phyloP scores from a whole-genome alignment of 371 early-diverging fungal genomes.

The Polyrhizophydium stewartii region DNA sequence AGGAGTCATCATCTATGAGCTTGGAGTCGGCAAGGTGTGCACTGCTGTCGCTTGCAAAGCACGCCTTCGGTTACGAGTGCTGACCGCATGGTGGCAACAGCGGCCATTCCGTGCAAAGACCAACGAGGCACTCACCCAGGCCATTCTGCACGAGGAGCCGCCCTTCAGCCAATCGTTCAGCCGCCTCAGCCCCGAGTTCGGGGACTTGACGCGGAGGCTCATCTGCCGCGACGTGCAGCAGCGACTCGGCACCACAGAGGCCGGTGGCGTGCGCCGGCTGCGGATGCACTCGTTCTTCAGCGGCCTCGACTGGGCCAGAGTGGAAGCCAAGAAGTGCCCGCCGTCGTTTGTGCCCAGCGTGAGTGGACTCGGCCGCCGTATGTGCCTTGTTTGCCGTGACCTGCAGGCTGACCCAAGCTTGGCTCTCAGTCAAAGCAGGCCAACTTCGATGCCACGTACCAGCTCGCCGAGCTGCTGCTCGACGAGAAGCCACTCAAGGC shows the following conservation, averaged over 20 bases:
- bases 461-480: slow-evolving; percentile 84
- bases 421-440: slow-evolving; percentile 22
- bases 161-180: slow-evolving; percentile 28
- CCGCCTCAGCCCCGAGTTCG: slow-evolving; percentile 6
- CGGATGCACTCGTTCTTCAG: slow-evolving; percentile 43
- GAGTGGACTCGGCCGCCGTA: background rate
- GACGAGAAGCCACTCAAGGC: slow-evolving; percentile 77
- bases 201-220: slow-evolving; percentile 23
- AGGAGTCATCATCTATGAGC: slow-evolving; percentile 83
- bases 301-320: slow-evolving; percentile 36
- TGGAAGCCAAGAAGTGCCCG: slow-evolving; percentile 35
- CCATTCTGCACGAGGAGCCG: slow-evolving; percentile 61
- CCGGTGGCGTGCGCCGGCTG: slow-evolving; percentile 24
- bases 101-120: slow-evolving; percentile 76
- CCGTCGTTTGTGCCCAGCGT: slow-evolving; percentile 52
- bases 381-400: slow-evolving; percentile 9
- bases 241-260: slow-evolving; percentile 28
- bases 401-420: slow-evolving; percentile 20
- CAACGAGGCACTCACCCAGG: slow-evolving; percentile 56
- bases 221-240: slow-evolving; percentile 22
- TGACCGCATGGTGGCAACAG: slow-evolving; percentile 27
- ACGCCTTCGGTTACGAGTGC: no score
- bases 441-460: slow-evolving; percentile 92
- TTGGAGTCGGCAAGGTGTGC: slow-evolving; percentile 69
- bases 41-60: background rate